Conservation (phyloP, 441 rosid species). For the Populus hybrid region DNA sequence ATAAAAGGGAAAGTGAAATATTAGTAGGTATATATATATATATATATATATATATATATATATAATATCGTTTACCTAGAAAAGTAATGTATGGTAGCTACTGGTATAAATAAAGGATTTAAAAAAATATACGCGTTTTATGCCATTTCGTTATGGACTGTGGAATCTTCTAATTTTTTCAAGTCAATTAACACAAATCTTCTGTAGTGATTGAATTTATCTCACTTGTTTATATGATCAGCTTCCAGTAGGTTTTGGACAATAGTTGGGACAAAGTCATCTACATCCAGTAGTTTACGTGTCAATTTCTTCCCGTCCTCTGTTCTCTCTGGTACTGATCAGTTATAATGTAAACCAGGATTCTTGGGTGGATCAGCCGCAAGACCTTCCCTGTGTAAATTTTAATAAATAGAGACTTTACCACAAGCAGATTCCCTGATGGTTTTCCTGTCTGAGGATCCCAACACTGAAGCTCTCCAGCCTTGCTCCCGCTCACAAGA, state of each 20-base stretch:
- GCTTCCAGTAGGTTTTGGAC: not conserved
- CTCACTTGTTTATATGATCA: not conserved
- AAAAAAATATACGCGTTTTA: not conserved
- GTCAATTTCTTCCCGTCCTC: no score
- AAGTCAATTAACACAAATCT: not conserved
- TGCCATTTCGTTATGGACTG: not conserved
- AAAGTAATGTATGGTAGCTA: not conserved
- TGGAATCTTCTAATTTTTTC: not conserved
- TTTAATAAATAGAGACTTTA: constrained; percentile 26
- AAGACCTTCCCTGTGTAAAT: no score
- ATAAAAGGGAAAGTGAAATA: not conserved
- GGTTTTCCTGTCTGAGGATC: constrained; percentile 81
- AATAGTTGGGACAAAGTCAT: not conserved
- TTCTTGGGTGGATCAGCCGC: no score
- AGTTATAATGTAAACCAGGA: no score
- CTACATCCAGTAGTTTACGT: no score
- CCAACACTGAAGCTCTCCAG: constrained; percentile 92
- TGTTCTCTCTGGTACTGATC: no score
- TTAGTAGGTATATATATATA: no score
- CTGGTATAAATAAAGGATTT: not conserved
- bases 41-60: not conserved
- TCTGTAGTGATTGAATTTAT: not conserved
- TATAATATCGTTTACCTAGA: not conserved
- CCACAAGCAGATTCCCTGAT: constrained; percentile 64
- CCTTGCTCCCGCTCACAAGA: constrained; percentile 91